phyloP scores from a whole-genome alignment of 345 rosid species.

The Ricinus communis region DNA sequence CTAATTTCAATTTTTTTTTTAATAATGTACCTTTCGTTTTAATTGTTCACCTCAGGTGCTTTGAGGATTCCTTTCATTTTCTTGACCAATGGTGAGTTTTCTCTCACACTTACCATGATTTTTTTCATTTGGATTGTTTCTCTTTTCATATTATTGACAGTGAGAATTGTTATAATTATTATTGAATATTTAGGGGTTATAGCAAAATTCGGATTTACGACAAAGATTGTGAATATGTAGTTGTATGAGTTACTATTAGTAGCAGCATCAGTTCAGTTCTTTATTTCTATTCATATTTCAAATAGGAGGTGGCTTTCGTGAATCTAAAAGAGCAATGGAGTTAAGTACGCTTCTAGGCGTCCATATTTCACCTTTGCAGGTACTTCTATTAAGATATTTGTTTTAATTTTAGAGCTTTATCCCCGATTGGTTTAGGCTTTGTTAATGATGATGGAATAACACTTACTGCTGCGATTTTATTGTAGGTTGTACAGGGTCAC shows the following conservation, averaged over 20 bases:
- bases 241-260: neutral
- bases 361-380: constrained; percentile 66
- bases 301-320: constrained; percentile 83
- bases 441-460: neutral
- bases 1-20: neutral
- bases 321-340: constrained; percentile 74
- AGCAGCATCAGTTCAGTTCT: constrained; percentile 1
- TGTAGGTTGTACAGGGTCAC: constrained; percentile 88
- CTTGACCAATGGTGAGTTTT: constrained; percentile 71
- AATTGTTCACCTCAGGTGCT: constrained; percentile 46
- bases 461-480: neutral
- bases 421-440: neutral
- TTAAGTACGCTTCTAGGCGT: constrained; percentile 60
- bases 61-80: constrained; percentile 73
- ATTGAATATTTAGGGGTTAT: too few species aligned
- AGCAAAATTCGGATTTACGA: too few species aligned
- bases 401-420: neutral
- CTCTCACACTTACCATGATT: neutral
- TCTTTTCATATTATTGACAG: too few species aligned
- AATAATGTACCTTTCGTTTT: neutral
- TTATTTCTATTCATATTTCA: neutral
- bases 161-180: too few species aligned
- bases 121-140: neutral
- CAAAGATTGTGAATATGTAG: too few species aligned
- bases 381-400: constrained; percentile 12